Percentiles rank a stretch among this genome's conserved stretches.
phyloP scores from a whole-genome alignment of 805 yeast species.

The Wickerhamiella sorbophila region DNA sequence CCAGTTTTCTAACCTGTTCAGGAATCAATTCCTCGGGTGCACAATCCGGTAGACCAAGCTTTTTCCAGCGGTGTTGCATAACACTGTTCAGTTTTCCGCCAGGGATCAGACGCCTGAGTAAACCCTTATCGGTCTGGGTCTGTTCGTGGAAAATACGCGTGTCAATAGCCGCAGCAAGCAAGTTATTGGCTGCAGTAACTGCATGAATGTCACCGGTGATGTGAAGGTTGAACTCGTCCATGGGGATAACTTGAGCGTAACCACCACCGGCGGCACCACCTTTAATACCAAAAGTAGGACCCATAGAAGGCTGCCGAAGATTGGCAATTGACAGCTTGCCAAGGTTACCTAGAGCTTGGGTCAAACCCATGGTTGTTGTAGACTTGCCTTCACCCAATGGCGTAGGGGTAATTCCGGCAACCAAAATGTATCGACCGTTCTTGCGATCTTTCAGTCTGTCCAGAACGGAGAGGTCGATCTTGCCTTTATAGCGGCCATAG shows the following conservation, averaged over 20 bases:
- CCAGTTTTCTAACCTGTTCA: conserved; percentile 61
- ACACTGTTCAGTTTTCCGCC: conserved; percentile 69
- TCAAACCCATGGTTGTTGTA: conserved; percentile 89
- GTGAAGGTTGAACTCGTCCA: conserved; percentile 98
- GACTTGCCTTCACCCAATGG: conserved; percentile 98
- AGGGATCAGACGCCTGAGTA: conserved; percentile 77
- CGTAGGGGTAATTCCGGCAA: conserved; percentile 95
- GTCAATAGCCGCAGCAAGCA: conserved; percentile 91
- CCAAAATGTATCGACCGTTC: conserved; percentile 78
- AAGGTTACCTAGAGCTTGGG: conserved; percentile 85
- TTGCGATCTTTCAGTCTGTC: conserved; percentile 50
- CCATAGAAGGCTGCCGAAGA: conserved; percentile 97
- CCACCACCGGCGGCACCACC: conserved; percentile 99
- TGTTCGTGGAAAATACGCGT: conserved; percentile 92
- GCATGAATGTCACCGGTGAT: conserved; percentile 97
- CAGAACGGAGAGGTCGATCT: conserved; percentile 56
- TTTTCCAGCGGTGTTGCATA: conserved; percentile 59
- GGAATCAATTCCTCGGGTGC: conserved; percentile 58
- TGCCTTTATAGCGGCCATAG: conserved; percentile 83
- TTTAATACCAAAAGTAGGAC: conserved; percentile 96
- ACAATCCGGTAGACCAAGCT: conserved; percentile 62
- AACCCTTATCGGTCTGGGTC: conserved; percentile 67
- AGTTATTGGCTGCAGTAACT: conserved; percentile 81
- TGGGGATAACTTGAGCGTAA: conserved; percentile 92
- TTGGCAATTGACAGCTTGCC: conserved; percentile 75